Evolutionary conservation across 176 grass and related monocot species (phyloP).

Genomic region (Bromus sterilis): DNA sequence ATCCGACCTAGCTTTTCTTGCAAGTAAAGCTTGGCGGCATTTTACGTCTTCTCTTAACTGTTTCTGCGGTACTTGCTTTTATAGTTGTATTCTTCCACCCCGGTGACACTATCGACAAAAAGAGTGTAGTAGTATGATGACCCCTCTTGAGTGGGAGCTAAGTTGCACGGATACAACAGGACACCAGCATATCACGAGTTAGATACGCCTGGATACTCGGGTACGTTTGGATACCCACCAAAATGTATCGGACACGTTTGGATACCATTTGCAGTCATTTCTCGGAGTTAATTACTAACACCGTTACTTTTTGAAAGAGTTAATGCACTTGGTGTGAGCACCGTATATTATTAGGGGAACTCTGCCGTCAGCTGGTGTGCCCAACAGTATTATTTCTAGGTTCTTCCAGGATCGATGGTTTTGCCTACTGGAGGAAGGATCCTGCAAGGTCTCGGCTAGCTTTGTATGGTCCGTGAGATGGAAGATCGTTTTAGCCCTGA

Average conservation of each 20-base stretch:
- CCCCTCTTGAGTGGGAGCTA: background rate
- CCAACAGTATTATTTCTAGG: background rate
- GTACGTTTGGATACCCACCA: background rate
- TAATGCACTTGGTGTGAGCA: background rate
- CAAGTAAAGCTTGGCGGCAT: background rate
- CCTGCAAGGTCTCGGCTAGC: background rate
- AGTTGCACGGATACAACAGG: background rate
- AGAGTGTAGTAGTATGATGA: background rate
- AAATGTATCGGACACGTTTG: background rate
- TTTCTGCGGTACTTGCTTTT: background rate
- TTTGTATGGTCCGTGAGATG: background rate
- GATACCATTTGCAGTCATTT: background rate
- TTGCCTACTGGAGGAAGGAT: background rate
- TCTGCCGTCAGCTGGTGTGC: background rate
- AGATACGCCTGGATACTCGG: background rate
- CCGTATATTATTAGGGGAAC: too few species aligned
- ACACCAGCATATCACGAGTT: background rate
- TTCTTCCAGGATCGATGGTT: conserved; percentile 4
- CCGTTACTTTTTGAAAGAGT: background rate
- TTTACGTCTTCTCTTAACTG: background rate
- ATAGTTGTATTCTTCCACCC: background rate
- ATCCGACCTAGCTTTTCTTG: background rate
- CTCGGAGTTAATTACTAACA: background rate
- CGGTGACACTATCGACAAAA: background rate
- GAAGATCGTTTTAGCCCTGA: background rate